Evolutionary conservation across 768 basidiomycete species (phyloP).

Genomic region (Leccinum rimulosum): DNA sequence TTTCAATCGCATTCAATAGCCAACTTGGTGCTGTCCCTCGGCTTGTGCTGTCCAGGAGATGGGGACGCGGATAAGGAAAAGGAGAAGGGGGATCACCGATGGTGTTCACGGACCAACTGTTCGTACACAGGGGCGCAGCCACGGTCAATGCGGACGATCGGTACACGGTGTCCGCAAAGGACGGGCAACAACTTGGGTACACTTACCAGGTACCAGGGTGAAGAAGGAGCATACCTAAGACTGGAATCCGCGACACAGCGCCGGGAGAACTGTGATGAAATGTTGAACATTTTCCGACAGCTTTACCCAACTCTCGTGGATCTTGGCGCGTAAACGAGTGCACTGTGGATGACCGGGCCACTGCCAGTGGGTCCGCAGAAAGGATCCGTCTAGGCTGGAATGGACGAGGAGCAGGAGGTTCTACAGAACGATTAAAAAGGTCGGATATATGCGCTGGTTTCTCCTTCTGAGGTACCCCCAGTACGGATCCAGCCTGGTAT

Average conservation of each 20-base stretch:
- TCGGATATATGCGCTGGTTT: conserved; percentile 18
- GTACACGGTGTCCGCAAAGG: conserved; percentile 3
- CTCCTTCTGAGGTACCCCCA: neutral
- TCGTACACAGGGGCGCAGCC: neutral
- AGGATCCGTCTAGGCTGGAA: neutral
- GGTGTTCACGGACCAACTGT: neutral
- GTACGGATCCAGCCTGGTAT: neutral
- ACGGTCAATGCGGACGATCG: neutral
- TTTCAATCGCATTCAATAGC: conserved; percentile 4
- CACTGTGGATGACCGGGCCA: conserved; percentile 6
- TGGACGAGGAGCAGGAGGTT: neutral
- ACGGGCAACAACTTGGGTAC: conserved; percentile 4
- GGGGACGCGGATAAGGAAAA: neutral
- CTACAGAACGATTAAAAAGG: neutral
- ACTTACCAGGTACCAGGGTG: conserved; percentile 2
- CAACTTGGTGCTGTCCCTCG: conserved; percentile 1
- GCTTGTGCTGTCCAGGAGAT: neutral
- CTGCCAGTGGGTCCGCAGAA: neutral
- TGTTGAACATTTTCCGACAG: neutral
- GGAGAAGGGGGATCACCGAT: neutral
- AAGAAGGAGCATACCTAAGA: conserved; percentile 15
- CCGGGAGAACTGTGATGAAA: conserved; percentile 9
- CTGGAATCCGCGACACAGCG: neutral
- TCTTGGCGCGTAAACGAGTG: neutral
- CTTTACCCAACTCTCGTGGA: neutral